Evolutionary conservation across 192 early-diverging fungal genomes (phyloP).

Genomic region (Podila horticola): DNA sequence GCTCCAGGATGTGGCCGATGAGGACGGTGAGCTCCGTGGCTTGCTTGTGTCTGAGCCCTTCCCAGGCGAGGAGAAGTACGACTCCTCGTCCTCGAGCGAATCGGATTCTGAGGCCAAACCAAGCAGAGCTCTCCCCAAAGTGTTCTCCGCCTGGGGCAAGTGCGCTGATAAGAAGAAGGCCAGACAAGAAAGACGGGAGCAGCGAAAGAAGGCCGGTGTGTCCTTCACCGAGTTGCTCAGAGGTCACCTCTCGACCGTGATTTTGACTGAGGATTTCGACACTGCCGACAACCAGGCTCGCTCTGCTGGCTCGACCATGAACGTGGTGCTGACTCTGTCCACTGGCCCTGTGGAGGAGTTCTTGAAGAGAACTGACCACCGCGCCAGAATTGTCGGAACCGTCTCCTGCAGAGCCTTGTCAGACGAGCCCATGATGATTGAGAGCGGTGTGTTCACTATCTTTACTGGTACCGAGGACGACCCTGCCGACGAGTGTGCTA

Average conservation of each 20-base stretch:
- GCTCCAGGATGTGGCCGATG: constrained; percentile 22
- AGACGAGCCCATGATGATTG: constrained; percentile 55
- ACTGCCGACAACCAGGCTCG: constrained; percentile 52
- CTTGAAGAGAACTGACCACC: constrained; percentile 33
- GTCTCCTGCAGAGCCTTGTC: constrained; percentile 59
- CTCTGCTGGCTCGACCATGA: constrained; percentile 51
- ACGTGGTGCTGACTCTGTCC: constrained; percentile 45
- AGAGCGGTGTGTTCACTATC: constrained; percentile 52
- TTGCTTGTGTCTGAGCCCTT: constrained; percentile 30
- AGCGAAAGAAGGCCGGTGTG: constrained; percentile 22
- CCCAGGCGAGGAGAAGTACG: constrained; percentile 11
- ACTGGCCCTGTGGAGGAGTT: constrained; percentile 41
- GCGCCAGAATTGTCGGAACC: constrained; percentile 50
- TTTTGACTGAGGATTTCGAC: constrained; percentile 48
- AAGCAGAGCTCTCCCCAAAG: constrained; percentile 10
- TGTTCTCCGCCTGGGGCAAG: constrained; percentile 18
- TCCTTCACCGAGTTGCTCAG: constrained; percentile 55
- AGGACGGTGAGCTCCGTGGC: constrained; percentile 26
- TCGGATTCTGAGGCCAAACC: constrained; percentile 2
- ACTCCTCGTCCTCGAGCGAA: neutral
- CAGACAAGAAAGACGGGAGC: constrained; percentile 7
- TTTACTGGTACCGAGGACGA: constrained; percentile 34
- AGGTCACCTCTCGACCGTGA: constrained; percentile 57
- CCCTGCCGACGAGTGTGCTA: constrained; percentile 39
- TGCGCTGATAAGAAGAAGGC: neutral